These are phyloP conservation scores for Boletellus ananas DNA, from an alignment of 768 basidiomycete species.

Conservation along the genomic window DNA sequence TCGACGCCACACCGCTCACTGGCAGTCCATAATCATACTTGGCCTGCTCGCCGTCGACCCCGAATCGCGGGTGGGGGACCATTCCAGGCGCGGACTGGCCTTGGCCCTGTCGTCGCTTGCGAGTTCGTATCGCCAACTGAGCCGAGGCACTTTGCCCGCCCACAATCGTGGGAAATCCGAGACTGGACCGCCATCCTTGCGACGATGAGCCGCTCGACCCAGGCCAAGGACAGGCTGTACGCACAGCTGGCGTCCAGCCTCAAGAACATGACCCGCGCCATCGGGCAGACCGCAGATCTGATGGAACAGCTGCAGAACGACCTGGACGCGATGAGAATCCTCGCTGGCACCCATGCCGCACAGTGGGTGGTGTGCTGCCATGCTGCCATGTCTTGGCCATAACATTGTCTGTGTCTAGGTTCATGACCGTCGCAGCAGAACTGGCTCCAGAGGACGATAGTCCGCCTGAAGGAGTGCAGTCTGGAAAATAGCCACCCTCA, in stretches of 20 bases:
- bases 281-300: slow-evolving; percentile 70
- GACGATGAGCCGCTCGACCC: slow-evolving; percentile 38
- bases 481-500: slow-evolving; percentile 7
- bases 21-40: slow-evolving; percentile 17
- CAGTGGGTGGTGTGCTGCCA: slow-evolving; percentile 49
- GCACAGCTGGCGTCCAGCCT: slow-evolving; percentile 69
- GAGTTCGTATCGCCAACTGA: too few species aligned
- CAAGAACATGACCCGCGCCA: slow-evolving; percentile 60
- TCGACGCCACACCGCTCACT: slow-evolving; percentile 8
- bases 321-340: slow-evolving; percentile 72
- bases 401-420: slow-evolving; percentile 29
- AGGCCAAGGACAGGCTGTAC: slow-evolving; percentile 79
- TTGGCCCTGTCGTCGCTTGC: slow-evolving; percentile 6
- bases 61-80: neutral
- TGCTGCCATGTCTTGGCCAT: neutral
- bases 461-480: slow-evolving; percentile 1
- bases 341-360: slow-evolving; percentile 76
- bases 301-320: slow-evolving; percentile 75
- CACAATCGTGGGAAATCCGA: slow-evolving; percentile 13
- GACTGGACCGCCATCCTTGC: neutral
- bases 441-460: slow-evolving; percentile 32
- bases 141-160: too few species aligned
- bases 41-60: neutral
- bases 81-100: neutral
- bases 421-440: slow-evolving; percentile 49